These are phyloP conservation scores for Cardamine chenopodiifolia DNA, from an alignment of 345 rosid species.

Conservation along the genomic window DNA sequence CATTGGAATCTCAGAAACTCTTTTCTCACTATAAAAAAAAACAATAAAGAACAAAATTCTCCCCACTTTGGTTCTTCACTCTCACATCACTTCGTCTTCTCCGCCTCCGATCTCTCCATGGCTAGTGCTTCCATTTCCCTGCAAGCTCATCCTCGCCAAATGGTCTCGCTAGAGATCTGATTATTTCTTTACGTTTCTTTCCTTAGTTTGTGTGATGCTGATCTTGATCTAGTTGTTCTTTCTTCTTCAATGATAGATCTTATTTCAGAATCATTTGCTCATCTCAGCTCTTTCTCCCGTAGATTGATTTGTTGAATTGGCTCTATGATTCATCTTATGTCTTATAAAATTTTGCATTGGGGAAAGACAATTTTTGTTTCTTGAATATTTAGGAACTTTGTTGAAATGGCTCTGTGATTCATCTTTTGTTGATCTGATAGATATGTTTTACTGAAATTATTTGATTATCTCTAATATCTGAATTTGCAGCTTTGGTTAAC, in stretches of 20 bases:
- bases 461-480: background rate
- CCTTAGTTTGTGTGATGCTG: background rate
- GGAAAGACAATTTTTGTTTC: background rate
- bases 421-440: constrained; percentile 9
- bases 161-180: constrained; percentile 24
- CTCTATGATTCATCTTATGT: constrained; percentile 1
- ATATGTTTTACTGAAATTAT: background rate
- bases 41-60: background rate
- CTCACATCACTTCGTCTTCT: constrained; percentile 12
- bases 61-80: background rate
- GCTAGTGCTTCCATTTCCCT: constrained; percentile 9
- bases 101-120: constrained; percentile 27
- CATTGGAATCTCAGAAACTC: background rate
- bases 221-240: constrained; percentile 19
- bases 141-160: constrained; percentile 13
- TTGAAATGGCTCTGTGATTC: background rate
- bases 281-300: background rate
- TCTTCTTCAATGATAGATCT: background rate
- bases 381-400: background rate
- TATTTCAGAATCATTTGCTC: background rate
- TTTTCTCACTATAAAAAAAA: background rate
- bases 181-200: background rate
- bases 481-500: background rate
- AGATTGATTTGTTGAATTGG: background rate
- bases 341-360: background rate